phyloP scores from a whole-genome alignment of 352 stramenopile species.

The Phytopythium sindhum region DNA sequence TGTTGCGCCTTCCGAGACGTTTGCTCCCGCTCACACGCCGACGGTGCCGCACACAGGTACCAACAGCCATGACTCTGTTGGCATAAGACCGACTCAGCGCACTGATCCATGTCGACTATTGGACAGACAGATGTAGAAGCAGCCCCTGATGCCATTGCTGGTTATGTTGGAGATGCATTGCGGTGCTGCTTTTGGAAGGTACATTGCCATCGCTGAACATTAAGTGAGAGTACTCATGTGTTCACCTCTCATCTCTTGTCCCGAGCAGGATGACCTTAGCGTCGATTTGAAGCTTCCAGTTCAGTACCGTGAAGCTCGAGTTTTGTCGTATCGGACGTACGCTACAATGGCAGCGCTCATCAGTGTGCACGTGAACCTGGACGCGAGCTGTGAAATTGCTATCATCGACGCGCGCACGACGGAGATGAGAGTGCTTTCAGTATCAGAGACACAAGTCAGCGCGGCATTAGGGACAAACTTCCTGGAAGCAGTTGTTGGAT shows the following conservation, averaged over 20 bases:
- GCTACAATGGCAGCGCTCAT: conserved; percentile 26
- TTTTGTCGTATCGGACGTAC: conserved; percentile 34
- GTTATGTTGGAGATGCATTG: not conserved
- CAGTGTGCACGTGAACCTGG: conserved; percentile 18
- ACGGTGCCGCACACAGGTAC: not conserved
- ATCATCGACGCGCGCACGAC: conserved; percentile 18
- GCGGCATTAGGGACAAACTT: not conserved
- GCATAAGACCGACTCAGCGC: not conserved
- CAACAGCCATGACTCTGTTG: not conserved
- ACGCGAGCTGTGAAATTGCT: conserved; percentile 23
- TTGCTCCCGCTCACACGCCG: not conserved
- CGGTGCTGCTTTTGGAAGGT: conserved; percentile 21
- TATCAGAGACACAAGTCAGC: conserved; percentile 17
- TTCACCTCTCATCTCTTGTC: not conserved
- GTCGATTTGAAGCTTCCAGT: conserved; percentile 25
- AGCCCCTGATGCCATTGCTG: not conserved
- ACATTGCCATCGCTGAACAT: not conserved
- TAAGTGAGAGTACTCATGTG: not conserved
- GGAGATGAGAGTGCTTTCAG: conserved; percentile 1
- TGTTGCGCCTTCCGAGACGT: not conserved
- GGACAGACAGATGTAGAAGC: not conserved
- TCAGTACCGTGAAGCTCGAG: conserved; percentile 25
- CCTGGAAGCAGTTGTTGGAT: not conserved
- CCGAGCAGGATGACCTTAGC: conserved; percentile 3
- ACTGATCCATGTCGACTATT: not conserved